Evolutionary conservation across 495 filamentous ascomycete genomes (phyloP).

Genomic region (Tuber magnatum): DNA sequence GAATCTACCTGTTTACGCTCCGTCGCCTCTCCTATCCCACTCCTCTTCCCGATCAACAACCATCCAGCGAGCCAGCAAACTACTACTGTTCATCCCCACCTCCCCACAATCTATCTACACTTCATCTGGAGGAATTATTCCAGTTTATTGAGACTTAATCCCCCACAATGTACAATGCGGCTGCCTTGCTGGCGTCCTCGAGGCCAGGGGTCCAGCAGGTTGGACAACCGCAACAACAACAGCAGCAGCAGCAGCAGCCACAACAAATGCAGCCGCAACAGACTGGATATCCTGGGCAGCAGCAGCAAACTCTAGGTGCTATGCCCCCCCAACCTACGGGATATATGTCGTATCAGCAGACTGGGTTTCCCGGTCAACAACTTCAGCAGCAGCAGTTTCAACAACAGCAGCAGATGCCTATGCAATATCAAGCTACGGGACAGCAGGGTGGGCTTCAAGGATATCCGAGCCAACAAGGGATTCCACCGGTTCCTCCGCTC

Average conservation of each 20-base stretch:
- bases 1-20: conserved; percentile 10
- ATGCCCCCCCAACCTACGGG: conserved; percentile 45
- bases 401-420: conserved; percentile 53
- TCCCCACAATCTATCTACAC: not conserved
- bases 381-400: conserved; percentile 57
- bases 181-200: conserved; percentile 27
- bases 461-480: conserved; percentile 46
- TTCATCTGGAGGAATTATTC: conserved; percentile 2
- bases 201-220: conserved; percentile 1
- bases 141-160: not conserved
- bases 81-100: conserved; percentile 4
- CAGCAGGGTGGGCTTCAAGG: conserved; percentile 46
- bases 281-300: conserved; percentile 63
- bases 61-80: conserved; percentile 9
- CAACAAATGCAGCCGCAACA: conserved; percentile 49
- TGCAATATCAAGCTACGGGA: conserved; percentile 55
- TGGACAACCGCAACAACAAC: conserved; percentile 31
- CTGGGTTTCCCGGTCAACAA: conserved; percentile 54
- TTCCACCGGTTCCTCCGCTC: conserved; percentile 49
- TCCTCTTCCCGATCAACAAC: conserved; percentile 15
- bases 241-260: conserved; percentile 38
- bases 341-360: conserved; percentile 54
- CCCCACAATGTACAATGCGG: conserved; percentile 26
- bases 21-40: conserved; percentile 34
- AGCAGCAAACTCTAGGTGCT: conserved; percentile 42